phyloP scores from a whole-genome alignment of 2,329 filamentous ascomycete species.

The Fusarium papillatum region DNA sequence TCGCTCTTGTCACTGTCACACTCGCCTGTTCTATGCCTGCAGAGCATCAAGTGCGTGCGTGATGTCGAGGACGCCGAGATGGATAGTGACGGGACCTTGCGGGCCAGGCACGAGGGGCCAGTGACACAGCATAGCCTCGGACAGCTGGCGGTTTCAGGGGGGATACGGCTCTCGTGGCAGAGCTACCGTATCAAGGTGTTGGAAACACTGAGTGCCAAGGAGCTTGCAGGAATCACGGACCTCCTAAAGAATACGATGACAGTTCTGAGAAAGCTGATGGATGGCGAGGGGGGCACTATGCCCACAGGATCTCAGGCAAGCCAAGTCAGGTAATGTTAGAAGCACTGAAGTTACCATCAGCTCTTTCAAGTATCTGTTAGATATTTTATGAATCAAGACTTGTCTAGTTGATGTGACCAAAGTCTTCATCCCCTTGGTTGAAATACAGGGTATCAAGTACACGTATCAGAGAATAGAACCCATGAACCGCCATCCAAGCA shows the following conservation, averaged over 20 bases:
- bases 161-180: slow-evolving; percentile 77
- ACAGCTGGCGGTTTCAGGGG: slow-evolving; percentile 74
- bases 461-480: slow-evolving; percentile 26
- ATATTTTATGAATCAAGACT: slow-evolving; percentile 24
- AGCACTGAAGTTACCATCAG: not conserved
- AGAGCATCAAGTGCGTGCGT: slow-evolving; percentile 68
- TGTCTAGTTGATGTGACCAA: slow-evolving; percentile 49
- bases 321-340: not conserved
- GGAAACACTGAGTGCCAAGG: slow-evolving; percentile 73
- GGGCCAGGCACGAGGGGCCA: slow-evolving; percentile 73
- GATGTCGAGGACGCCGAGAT: slow-evolving; percentile 69
- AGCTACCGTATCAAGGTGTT: slow-evolving; percentile 83
- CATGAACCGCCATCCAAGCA: slow-evolving; percentile 11
- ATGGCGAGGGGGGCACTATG: slow-evolving; percentile 43
- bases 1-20: slow-evolving; percentile 71
- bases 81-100: slow-evolving; percentile 54
- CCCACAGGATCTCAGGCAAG: slow-evolving; percentile 27
- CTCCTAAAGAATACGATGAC: slow-evolving; percentile 89
- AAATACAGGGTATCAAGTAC: slow-evolving; percentile 52
- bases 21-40: slow-evolving; percentile 68
- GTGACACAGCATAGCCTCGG: slow-evolving; percentile 77
- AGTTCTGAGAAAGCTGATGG: slow-evolving; percentile 70
- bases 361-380: not conserved
- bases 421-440: slow-evolving; percentile 47
- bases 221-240: slow-evolving; percentile 75